phyloP scores from a whole-genome alignment of 257 asterid species.

The Nemophila menziesii region DNA sequence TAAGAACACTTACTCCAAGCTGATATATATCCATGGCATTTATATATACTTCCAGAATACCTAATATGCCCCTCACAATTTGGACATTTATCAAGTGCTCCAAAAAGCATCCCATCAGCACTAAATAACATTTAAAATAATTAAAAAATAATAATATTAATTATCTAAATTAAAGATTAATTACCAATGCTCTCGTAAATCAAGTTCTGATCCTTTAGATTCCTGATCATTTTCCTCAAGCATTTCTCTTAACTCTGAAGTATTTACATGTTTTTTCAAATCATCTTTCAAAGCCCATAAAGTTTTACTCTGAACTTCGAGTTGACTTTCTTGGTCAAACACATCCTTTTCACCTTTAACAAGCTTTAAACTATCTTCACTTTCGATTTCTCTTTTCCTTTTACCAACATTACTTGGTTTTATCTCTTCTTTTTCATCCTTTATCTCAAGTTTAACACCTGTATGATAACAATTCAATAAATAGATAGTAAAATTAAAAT shows the following conservation, averaged over 20 bases:
- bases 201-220: constrained; percentile 79
- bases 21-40: constrained; percentile 69
- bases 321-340: constrained; percentile 37
- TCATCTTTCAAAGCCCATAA: constrained; percentile 91
- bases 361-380: constrained; percentile 34
- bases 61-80: constrained; percentile 70
- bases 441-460: constrained; percentile 30
- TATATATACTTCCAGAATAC: constrained; percentile 70
- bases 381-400: constrained; percentile 46
- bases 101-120: constrained; percentile 95
- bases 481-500: constrained; percentile 3
- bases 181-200: constrained; percentile 76
- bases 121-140: constrained; percentile 26
- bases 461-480: constrained; percentile 9
- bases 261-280: constrained; percentile 63
- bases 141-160: neutral
- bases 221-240: constrained; percentile 79
- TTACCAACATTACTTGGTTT: constrained; percentile 45
- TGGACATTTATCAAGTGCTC: constrained; percentile 70
- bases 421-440: constrained; percentile 35
- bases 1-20: constrained; percentile 89
- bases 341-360: constrained; percentile 37
- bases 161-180: neutral
- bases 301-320: constrained; percentile 58
- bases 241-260: constrained; percentile 76